Evolutionary conservation across 2,329 filamentous ascomycete genomes (phyloP).

Genomic region (Talaromyces sp.): DNA sequence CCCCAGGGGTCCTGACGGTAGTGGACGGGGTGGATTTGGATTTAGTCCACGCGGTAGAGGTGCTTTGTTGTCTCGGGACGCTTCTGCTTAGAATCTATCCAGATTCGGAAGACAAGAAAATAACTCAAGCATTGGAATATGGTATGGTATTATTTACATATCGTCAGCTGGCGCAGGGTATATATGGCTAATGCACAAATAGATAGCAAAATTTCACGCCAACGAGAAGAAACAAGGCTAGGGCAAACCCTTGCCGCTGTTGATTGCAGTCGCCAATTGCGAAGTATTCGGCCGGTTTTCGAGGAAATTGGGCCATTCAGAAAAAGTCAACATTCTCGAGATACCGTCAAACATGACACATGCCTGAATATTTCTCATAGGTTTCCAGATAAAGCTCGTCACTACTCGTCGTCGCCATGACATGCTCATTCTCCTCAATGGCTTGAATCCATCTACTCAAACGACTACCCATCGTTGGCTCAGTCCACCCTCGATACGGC

Average conservation of each 20-base stretch:
- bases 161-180: background rate
- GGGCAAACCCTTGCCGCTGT: constrained; percentile 51
- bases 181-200: background rate
- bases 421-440: constrained; percentile 58
- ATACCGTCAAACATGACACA: constrained; percentile 23
- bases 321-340: too few species aligned
- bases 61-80: background rate
- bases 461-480: constrained; percentile 57
- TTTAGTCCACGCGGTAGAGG: constrained; percentile 61
- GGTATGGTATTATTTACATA: background rate
- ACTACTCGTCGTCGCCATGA: constrained; percentile 62
- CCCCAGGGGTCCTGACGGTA: constrained; percentile 73
- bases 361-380: constrained; percentile 58
- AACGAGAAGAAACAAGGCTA: constrained; percentile 24
- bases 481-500: constrained; percentile 62
- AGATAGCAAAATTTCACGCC: too few species aligned
- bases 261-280: constrained; percentile 55
- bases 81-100: background rate
- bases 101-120: background rate
- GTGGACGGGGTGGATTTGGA: constrained; percentile 70
- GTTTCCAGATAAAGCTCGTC: constrained; percentile 63
- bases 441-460: constrained; percentile 68
- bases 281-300: constrained; percentile 58
- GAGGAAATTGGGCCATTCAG: constrained; percentile 18
- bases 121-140: background rate